Percentiles rank a stretch among this genome's conserved stretches.
Conservation (phyloP, 257 asterid species). For the Asclepias syriaca region DNA sequence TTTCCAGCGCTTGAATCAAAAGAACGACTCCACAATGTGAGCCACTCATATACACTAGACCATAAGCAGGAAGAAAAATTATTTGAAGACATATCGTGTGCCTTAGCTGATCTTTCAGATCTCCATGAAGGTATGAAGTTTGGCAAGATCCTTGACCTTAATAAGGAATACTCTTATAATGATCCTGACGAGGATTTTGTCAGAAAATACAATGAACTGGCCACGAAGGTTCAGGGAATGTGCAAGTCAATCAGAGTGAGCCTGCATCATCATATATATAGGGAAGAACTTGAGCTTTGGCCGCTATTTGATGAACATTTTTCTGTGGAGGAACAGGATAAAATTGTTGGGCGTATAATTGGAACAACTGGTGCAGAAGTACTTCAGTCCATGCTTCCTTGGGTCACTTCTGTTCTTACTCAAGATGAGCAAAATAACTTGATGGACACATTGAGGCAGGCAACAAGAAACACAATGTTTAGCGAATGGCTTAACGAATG, state of each 20-base stretch:
- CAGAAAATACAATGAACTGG: conserved; percentile 35
- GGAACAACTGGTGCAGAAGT: conserved; percentile 57
- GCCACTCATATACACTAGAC: conserved; percentile 44
- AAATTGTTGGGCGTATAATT: conserved; percentile 45
- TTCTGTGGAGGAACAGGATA: conserved; percentile 46
- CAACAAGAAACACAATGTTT: conserved; percentile 48
- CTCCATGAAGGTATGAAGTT: conserved; percentile 26
- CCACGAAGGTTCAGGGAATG: conserved; percentile 48
- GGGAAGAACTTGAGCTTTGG: conserved; percentile 53
- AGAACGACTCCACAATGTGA: conserved; percentile 44
- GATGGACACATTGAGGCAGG: conserved; percentile 48
- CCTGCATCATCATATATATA: conserved; percentile 41
- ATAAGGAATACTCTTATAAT: conserved; percentile 6
- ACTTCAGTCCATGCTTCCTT: conserved; percentile 48
- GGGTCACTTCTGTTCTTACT: conserved; percentile 52
- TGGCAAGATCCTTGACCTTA: conserved; percentile 9
- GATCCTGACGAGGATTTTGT: conserved; percentile 8
- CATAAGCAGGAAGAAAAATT: conserved; percentile 49
- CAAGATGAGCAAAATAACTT: conserved; percentile 44
- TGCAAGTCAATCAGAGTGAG: conserved; percentile 44
- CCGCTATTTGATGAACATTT: conserved; percentile 39
- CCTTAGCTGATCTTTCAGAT: conserved; percentile 33
- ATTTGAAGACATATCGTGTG: conserved; percentile 34
- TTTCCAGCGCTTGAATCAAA: conserved; percentile 49
- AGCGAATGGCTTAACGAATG: conserved; percentile 50